Percentiles rank a stretch among this genome's conserved stretches.
Evolutionary conservation across 257 asterid species (phyloP).

Genomic region (Rhazya stricta): DNA sequence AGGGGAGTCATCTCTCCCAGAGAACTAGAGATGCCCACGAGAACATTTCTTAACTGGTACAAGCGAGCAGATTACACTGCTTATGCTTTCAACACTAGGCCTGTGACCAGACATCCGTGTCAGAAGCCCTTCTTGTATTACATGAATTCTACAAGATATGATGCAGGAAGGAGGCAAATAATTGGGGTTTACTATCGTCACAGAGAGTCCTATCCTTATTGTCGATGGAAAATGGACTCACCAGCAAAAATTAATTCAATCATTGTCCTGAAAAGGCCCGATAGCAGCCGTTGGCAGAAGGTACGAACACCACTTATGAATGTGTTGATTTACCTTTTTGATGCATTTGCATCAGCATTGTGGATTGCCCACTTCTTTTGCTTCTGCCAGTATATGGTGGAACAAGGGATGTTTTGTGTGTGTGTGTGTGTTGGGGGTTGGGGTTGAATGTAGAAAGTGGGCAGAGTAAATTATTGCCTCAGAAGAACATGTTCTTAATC

Average conservation of each 20-base stretch:
- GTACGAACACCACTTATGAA: constrained; percentile 20
- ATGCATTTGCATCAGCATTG: neutral
- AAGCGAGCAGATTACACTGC: constrained; percentile 72
- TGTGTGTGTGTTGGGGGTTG: too few relatives aligned
- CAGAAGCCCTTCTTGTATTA: constrained; percentile 71
- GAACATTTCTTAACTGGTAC: constrained; percentile 82
- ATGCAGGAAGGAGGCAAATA: constrained; percentile 44
- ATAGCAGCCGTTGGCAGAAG: constrained; percentile 58
- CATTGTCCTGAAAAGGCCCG: constrained; percentile 60
- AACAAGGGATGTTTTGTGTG: neutral
- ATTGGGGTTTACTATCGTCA: constrained; percentile 54
- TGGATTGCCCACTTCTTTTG: neutral
- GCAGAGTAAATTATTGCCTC: neutral
- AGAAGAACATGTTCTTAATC: too few relatives aligned
- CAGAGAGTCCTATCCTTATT: constrained; percentile 47
- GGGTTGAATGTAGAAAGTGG: neutral
- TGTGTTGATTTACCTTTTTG: neutral
- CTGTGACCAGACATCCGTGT: constrained; percentile 77
- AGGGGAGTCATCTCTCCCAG: constrained; percentile 69
- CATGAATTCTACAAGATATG: constrained; percentile 49
- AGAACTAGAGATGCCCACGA: constrained; percentile 74
- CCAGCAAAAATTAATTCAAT: constrained; percentile 48
- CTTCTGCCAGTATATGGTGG: neutral
- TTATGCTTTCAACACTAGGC: constrained; percentile 85
- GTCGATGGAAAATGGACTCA: constrained; percentile 57